phyloP scores from a whole-genome alignment of 2,329 filamentous ascomycete species.

The Gyromitra esculenta region DNA sequence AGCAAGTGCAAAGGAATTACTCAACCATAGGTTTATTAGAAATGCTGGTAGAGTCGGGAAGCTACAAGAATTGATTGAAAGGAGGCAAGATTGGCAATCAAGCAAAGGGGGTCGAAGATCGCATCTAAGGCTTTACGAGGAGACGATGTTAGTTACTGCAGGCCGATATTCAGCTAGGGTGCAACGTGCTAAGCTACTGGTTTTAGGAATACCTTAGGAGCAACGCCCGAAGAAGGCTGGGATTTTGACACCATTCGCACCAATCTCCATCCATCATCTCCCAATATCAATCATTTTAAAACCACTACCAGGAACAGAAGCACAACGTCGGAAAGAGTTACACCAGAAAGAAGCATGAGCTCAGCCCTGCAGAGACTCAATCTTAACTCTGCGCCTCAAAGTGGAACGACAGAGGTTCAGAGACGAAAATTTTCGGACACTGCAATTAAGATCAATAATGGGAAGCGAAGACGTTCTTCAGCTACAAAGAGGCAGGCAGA shows the following conservation, averaged over 20 bases:
- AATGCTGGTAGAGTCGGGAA: slow-evolving; percentile 87
- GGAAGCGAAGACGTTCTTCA: slow-evolving; percentile 44
- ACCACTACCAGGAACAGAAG: slow-evolving; percentile 27
- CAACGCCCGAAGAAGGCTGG: slow-evolving; percentile 46
- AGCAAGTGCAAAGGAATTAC: slow-evolving; percentile 83
- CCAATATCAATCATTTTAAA: slow-evolving; percentile 33
- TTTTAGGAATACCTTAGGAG: slow-evolving; percentile 46
- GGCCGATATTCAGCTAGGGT: not conserved
- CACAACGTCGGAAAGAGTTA: slow-evolving; percentile 18
- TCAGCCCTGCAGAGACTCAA: slow-evolving; percentile 46
- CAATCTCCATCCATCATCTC: slow-evolving; percentile 37
- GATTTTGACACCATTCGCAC: slow-evolving; percentile 55
- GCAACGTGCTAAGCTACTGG: slow-evolving; percentile 15
- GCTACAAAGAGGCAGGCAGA: slow-evolving; percentile 33
- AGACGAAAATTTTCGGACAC: slow-evolving; percentile 43
- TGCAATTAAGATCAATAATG: slow-evolving; percentile 27
- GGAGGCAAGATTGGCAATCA: slow-evolving; percentile 75
- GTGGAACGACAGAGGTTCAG: slow-evolving; percentile 40
- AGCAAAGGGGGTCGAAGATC: slow-evolving; percentile 29
- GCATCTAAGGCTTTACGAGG: slow-evolving; percentile 51
- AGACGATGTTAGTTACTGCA: slow-evolving; percentile 50
- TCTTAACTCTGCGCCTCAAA: slow-evolving; percentile 51
- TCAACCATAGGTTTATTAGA: slow-evolving; percentile 88
- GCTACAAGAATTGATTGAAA: slow-evolving; percentile 84
- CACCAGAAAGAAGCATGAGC: slow-evolving; percentile 35